Evolutionary conservation across 495 filamentous ascomycete genomes (phyloP).

Genomic region (Tuber microsphaerosporum): DNA sequence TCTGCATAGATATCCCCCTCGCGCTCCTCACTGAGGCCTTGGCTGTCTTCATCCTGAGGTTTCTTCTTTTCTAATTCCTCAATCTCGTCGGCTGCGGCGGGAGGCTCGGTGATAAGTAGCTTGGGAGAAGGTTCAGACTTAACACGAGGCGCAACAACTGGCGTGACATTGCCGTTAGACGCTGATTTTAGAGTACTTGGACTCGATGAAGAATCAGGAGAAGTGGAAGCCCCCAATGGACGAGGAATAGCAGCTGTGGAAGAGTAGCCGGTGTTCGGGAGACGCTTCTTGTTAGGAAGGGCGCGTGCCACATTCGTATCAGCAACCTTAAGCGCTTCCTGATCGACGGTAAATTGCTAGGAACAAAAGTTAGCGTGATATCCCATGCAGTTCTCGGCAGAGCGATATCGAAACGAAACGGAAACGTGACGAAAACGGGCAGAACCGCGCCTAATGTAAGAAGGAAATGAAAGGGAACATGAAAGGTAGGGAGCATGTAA

Average conservation of each 20-base stretch:
- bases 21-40: constrained; percentile 58
- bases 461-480: background rate
- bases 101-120: constrained; percentile 64
- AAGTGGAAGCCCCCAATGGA: constrained; percentile 46
- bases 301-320: constrained; percentile 71
- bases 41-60: constrained; percentile 58
- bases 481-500: background rate
- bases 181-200: constrained; percentile 11
- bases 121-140: constrained; percentile 66
- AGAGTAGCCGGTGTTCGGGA: constrained; percentile 44
- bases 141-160: constrained; percentile 45
- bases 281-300: constrained; percentile 33
- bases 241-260: constrained; percentile 51
- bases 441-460: background rate
- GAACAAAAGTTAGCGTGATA: constrained; percentile 15
- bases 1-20: constrained; percentile 91
- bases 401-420: background rate
- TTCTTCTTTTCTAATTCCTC: constrained; percentile 45
- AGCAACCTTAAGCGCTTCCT: constrained; percentile 82
- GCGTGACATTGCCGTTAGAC: constrained; percentile 56
- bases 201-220: background rate
- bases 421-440: background rate
- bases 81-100: constrained; percentile 44
- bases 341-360: constrained; percentile 92
- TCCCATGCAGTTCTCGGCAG: background rate